Conservation (phyloP, 768 basidiomycete species). For the Boletus bicolor region DNA sequence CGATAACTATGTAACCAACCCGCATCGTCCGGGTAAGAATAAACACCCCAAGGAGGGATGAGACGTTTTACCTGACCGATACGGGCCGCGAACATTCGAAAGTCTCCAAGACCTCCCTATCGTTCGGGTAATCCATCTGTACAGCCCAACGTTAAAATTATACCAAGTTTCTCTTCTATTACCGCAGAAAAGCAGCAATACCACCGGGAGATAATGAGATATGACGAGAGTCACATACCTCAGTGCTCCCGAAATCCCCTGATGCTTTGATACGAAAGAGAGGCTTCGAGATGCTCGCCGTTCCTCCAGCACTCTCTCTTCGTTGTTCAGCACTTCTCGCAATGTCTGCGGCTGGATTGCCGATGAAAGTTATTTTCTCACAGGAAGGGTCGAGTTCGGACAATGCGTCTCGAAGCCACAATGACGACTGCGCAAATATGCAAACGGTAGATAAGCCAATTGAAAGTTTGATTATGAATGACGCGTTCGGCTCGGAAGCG, state of each 20-base stretch:
- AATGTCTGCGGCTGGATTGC: slow-evolving; percentile 53
- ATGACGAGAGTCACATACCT: slow-evolving; percentile 44
- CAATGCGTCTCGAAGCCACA: slow-evolving; percentile 90
- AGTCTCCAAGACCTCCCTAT: slow-evolving; percentile 84
- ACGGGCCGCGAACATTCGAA: slow-evolving; percentile 75
- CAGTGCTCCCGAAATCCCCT: slow-evolving; percentile 82
- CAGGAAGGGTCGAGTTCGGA: slow-evolving; percentile 88
- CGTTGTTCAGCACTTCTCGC: slow-evolving; percentile 7
- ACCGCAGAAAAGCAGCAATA: not conserved
- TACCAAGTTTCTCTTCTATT: not conserved
- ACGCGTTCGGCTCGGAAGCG: not conserved
- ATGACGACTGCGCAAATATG: slow-evolving; percentile 57
- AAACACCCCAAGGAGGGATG: not conserved
- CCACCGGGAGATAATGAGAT: not conserved
- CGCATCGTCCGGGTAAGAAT: not conserved
- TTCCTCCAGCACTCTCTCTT: slow-evolving; percentile 9
- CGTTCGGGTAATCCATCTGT: slow-evolving; percentile 95
- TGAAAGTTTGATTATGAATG: not conserved
- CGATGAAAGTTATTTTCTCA: slow-evolving; percentile 79
- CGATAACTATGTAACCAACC: slow-evolving; percentile 59
- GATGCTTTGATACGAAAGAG: slow-evolving; percentile 78
- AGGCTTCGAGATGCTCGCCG: slow-evolving; percentile 36
- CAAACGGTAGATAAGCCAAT: not conserved
- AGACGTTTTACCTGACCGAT: slow-evolving; percentile 59
- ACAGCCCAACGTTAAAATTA: not conserved